Percentiles rank a stretch among this genome's conserved stretches.
Evolutionary conservation across 768 basidiomycete species (phyloP).

Genomic region (Cystobasidium onofrii): DNA sequence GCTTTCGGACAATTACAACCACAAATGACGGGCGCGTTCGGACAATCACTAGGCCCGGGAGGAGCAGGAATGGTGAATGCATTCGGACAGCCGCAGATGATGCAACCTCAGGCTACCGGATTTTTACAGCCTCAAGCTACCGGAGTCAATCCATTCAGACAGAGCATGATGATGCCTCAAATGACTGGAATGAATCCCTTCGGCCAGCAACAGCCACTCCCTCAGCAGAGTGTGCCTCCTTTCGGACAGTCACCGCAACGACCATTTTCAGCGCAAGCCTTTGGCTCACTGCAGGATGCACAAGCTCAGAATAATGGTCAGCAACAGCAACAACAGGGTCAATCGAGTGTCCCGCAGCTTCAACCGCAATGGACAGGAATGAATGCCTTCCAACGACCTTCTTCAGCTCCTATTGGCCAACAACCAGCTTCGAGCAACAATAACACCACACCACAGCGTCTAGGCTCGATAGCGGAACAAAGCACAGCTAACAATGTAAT

Average conservation of each 20-base stretch:
- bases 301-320: background rate
- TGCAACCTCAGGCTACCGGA: constrained; percentile 46
- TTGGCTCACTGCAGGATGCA: constrained; percentile 7
- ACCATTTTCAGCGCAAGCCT: constrained; percentile 35
- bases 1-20: constrained; percentile 29
- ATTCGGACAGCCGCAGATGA: constrained; percentile 49
- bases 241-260: constrained; percentile 37
- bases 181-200: constrained; percentile 33
- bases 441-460: background rate
- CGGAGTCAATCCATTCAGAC: constrained; percentile 49
- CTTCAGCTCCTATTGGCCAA: constrained; percentile 11
- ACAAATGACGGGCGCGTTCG: constrained; percentile 46
- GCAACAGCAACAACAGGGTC: constrained; percentile 24
- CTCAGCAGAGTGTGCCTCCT: constrained; percentile 39
- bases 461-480: background rate
- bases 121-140: constrained; percentile 52
- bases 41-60: background rate
- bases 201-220: constrained; percentile 38
- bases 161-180: constrained; percentile 44
- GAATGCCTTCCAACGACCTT: constrained; percentile 31
- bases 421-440: background rate
- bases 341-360: background rate
- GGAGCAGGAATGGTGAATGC: constrained; percentile 27
- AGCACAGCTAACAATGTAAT: background rate
- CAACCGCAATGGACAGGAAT: constrained; percentile 29